Evolutionary conservation across 2,329 filamentous ascomycete genomes (phyloP), one percentile per base, ranked within the genome.

Genomic region (Cladophialophora psammophila): DNA sequence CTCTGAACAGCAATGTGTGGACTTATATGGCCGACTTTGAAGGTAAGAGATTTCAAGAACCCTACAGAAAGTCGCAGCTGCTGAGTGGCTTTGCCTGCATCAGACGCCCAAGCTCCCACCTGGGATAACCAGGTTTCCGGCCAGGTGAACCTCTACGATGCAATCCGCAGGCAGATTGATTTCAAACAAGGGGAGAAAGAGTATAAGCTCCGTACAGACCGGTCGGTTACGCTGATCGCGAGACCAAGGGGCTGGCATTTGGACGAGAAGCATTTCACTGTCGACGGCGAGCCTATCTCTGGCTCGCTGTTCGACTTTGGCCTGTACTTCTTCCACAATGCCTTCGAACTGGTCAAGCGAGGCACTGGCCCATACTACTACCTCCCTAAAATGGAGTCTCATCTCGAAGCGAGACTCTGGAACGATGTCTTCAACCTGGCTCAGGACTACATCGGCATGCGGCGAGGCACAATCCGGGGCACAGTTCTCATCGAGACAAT

Each of bases 121-220:
- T 99, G 95, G 95, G 93, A 97, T 73, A 98, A 98, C 84, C 98
- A 98, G 94, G 90, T 98, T 84, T 96, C 95, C 74, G 95, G 95
- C 71, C 95, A 99, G 82, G 90, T 97, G 73, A 99, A 98, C 84
- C 87, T 99, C 65, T 96, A 97, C 84, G 95, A 98, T 76, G 95
- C 94, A 73, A 93, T 96, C 78, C 92, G 95, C 76, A 90, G 88
- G 74, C 91, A 97, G 82, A 89, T 98, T 74, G 94, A 98, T 84
- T 98, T 98, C 86, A 96, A 95, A 85, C 91, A 94, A 77, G 94
- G 94, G 71, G 84, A 88, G 75, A 99, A 98, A 83, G 93, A 96
- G 77, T 99, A 99, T 85, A 97, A 97, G 85, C 90, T 99, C 69
- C 92, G 94, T 71, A 97, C 91, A 67, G 94, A 98, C 83, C 89